Base-by-base conservation (phyloP, 345 rosid genomes). In the Arabis alpina region DNA sequence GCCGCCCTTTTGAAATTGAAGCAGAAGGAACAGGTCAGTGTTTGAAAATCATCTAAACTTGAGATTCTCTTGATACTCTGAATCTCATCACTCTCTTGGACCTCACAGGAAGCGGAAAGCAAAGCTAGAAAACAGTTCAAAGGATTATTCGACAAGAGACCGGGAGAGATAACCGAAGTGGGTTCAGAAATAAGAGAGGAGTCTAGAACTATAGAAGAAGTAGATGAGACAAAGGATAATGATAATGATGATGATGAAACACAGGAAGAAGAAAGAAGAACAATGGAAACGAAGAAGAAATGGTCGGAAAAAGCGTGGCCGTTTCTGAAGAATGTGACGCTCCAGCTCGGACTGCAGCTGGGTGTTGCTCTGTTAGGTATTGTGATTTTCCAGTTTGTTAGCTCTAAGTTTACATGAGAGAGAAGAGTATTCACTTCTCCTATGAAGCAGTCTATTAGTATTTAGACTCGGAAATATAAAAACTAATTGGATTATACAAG, bases 111-210 rank as follows among this genome's bases (percentile, higher is more conserved):
- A 79, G 80, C 84, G 8, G 89, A 90, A 67, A 86, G 65, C 66
- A 90, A 79, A 74, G 98, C 87, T 37, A 80, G 90, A 39, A 90
- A 86, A 75, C 97, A 92, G 78, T 95, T 95, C 61, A 87, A 92
- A 77, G 98, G 99, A 36, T 79, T 95, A 44, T 92, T 95, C 43
- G 96, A 95, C 85, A 92, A 92, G 85, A 95, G 83, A 75, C 99
- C 98, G 0, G 97, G 99, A 62, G 97, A 92, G 76, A 90, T 95
- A 65, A 63, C 95, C 3, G 86, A 86, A 23, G 84, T 45, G 0
- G 66, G 66, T 13, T 62, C 72, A 50, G 78, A 78, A 25, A 64
- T 27, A 44, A 68, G 44, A 68, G 66, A 68, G 24, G 78, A 73
- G 61, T 8, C 77, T 2, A 64, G 63, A 55, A 49, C 73, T 42